phyloP scores from a whole-genome alignment of 2,329 filamentous ascomycete species.

The Arthroderma sp. region DNA sequence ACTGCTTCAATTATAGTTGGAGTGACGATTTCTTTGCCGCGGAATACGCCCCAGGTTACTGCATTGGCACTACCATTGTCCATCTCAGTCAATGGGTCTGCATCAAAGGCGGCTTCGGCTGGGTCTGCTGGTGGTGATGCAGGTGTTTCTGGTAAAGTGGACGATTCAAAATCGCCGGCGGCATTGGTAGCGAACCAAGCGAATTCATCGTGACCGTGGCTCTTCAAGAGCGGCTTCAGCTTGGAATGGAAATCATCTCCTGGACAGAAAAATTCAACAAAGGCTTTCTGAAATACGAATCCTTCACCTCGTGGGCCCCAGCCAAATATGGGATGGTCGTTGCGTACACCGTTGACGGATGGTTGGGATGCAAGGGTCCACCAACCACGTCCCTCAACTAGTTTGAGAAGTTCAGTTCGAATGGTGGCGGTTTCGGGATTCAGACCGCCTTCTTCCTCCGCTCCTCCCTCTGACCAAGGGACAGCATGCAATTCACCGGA shows the following conservation, averaged over 20 bases:
- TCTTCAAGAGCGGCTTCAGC: slow-evolving; percentile 52
- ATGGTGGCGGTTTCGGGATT: slow-evolving; percentile 71
- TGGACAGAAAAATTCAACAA: slow-evolving; percentile 91
- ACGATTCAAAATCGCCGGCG: slow-evolving; percentile 64
- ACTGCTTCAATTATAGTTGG: slow-evolving; percentile 95
- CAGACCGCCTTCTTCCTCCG: slow-evolving; percentile 44
- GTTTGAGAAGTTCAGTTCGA: slow-evolving; percentile 55
- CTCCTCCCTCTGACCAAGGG: slow-evolving; percentile 72
- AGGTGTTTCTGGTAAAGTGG: slow-evolving; percentile 23
- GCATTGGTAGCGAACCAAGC: slow-evolving; percentile 82
- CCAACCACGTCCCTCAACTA: slow-evolving; percentile 72
- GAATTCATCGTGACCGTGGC: slow-evolving; percentile 52
- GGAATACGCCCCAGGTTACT: slow-evolving; percentile 94
- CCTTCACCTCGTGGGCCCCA: slow-evolving; percentile 80
- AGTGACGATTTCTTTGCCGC: slow-evolving; percentile 88
- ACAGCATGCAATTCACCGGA: slow-evolving; percentile 67
- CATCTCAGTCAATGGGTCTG: slow-evolving; percentile 37
- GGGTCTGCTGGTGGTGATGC: slow-evolving; percentile 13
- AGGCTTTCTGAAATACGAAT: slow-evolving; percentile 96
- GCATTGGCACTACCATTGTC: slow-evolving; percentile 61
- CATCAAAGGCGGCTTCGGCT: slow-evolving; percentile 21
- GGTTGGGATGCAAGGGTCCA: slow-evolving; percentile 96
- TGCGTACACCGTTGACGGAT: slow-evolving; percentile 74
- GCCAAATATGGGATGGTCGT: slow-evolving; percentile 67
- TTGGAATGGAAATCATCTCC: slow-evolving; percentile 52